A percentile compares a stretch with the other conserved stretches of the same genome.
Conservation (phyloP, 306 rosid genomes). For the Prunus padus region DNA sequence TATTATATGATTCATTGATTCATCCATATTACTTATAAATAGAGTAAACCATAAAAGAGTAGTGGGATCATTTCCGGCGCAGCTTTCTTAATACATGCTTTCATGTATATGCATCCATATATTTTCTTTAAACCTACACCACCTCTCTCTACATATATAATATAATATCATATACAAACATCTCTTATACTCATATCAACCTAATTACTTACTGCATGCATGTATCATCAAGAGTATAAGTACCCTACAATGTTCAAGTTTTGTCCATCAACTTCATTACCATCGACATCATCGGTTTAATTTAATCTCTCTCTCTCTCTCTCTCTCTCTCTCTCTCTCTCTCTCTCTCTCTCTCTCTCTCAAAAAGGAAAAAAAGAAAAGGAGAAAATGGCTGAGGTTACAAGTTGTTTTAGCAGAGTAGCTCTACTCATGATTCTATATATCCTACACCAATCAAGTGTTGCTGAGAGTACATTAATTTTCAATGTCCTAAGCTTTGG, state of each 20-base stretch:
- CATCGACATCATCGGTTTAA: not conserved
- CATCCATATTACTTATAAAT: too few species aligned
- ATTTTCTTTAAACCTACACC: too few species aligned
- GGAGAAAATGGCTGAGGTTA: constrained; percentile 12
- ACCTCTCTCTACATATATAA: too few species aligned
- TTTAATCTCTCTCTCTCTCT: not conserved
- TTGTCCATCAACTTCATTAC: not conserved
- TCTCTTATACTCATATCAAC: not conserved
- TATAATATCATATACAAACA: too few species aligned
- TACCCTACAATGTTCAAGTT: not conserved
- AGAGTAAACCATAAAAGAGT: too few species aligned
- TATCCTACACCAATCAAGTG: not conserved
- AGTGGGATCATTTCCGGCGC: too few species aligned
- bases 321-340: not conserved
- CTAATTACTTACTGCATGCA: not conserved
- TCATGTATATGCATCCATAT: too few species aligned
- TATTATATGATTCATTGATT: too few species aligned
- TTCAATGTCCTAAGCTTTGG: constrained; percentile 48
- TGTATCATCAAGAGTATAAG: not conserved
- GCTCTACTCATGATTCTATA: not conserved
- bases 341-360: not conserved
- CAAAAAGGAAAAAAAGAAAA: not conserved
- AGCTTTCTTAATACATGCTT: too few species aligned
- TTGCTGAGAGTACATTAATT: not conserved
- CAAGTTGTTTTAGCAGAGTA: not conserved